Evolutionary conservation across 1,284 basidiomycete species (phyloP).

Genomic region (Pseudozyma sp.): DNA sequence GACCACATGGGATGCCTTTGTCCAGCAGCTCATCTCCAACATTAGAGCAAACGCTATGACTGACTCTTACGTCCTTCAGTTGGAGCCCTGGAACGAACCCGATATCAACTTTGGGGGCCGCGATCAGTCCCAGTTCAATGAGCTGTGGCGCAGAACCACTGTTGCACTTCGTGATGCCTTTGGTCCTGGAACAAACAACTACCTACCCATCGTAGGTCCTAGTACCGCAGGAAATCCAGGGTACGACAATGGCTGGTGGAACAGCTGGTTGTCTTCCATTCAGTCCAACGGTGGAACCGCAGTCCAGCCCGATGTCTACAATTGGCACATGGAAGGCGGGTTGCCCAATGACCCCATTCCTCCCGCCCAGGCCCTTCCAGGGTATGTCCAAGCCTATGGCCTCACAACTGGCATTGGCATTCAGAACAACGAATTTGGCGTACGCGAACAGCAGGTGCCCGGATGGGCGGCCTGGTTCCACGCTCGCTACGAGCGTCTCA

Average conservation of each 20-base stretch:
- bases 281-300: constrained; percentile 18
- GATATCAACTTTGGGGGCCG: constrained; percentile 25
- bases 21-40: constrained; percentile 27
- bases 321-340: constrained; percentile 31
- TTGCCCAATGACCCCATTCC: constrained; percentile 28
- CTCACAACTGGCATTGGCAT: constrained; percentile 22
- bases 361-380: constrained; percentile 21
- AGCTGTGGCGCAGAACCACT: constrained; percentile 16
- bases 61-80: constrained; percentile 9
- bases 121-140: constrained; percentile 19
- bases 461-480: constrained; percentile 30
- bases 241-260: constrained; percentile 26
- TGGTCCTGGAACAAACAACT: constrained; percentile 1
- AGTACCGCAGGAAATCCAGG: constrained; percentile 20
- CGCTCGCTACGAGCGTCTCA: constrained; percentile 25
- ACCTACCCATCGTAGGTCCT: constrained; percentile 16
- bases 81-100: constrained; percentile 28
- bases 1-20: constrained; percentile 26
- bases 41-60: constrained; percentile 21
- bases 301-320: constrained; percentile 22
- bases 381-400: constrained; percentile 15
- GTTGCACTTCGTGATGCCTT: constrained; percentile 16
- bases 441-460: constrained; percentile 18
- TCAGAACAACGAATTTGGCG: constrained; percentile 33
- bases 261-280: constrained; percentile 20